Evolutionary conservation across 2,329 filamentous ascomycete species (phyloP).

Genomic region (Davidsoniella virescens): DNA sequence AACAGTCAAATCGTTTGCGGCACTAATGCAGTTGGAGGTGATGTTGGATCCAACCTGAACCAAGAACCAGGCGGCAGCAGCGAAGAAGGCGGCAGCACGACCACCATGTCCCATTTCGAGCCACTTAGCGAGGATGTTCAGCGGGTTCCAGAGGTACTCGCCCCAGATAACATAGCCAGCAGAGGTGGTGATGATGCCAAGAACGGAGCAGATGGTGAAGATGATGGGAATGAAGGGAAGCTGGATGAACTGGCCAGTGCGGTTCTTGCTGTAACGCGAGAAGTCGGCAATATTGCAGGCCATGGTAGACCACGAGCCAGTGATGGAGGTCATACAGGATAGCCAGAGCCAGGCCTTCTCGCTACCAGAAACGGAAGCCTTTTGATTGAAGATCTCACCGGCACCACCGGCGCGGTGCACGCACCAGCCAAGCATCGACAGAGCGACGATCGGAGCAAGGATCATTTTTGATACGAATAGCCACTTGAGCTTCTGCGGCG

Average conservation of each 20-base stretch:
- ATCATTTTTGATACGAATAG: slow-evolving; percentile 27
- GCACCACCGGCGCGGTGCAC: slow-evolving; percentile 11
- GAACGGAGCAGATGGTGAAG: slow-evolving; percentile 28
- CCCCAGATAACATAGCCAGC: slow-evolving; percentile 29
- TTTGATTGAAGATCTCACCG: slow-evolving; percentile 13
- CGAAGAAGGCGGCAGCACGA: slow-evolving; percentile 19
- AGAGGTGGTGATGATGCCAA: slow-evolving; percentile 31
- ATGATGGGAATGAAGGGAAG: slow-evolving; percentile 32
- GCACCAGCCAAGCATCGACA: slow-evolving; percentile 25
- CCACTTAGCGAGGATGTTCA: slow-evolving; percentile 29
- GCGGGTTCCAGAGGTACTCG: slow-evolving; percentile 31
- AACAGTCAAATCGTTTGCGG: slow-evolving; percentile 19
- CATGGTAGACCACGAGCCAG: slow-evolving; percentile 31
- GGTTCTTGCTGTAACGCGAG: slow-evolving; percentile 22
- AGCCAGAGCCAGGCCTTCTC: slow-evolving; percentile 25
- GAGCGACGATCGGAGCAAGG: slow-evolving; percentile 13
- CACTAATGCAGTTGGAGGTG: slow-evolving; percentile 18
- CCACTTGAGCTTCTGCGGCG: slow-evolving; percentile 26
- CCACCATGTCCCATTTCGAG: slow-evolving; percentile 17
- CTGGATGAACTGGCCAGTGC: slow-evolving; percentile 29
- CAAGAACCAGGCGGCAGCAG: slow-evolving; percentile 17
- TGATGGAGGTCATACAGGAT: slow-evolving; percentile 29
- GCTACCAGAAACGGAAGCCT: slow-evolving; percentile 18
- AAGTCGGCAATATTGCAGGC: slow-evolving; percentile 33
- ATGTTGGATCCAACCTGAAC: slow-evolving; percentile 19